Base-by-base conservation (phyloP, 768 basidiomycete species). In the Tulasnella sp. region DNA sequence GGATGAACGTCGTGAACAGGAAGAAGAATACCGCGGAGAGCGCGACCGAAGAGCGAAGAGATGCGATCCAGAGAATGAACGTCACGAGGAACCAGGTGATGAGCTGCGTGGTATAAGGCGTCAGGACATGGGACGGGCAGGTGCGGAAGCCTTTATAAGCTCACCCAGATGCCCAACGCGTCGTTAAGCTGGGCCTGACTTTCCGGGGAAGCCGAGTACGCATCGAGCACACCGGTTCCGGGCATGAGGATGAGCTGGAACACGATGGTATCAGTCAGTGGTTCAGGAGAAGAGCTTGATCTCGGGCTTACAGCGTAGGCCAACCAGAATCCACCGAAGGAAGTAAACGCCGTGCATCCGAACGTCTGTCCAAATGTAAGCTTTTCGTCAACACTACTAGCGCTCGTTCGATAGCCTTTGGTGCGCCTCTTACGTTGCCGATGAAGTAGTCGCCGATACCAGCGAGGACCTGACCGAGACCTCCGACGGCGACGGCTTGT, bases 401-500 rank as follows among this genome's bases (percentile, higher is more conserved):
- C 44, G 7, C 40, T 63, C 17, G 35, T n/a, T 29, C 7, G 19
- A 29, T n/a, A 8, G 52, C 3, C 36, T n/a, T n/a, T 8, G 16
- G n/a, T 4, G 34, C 19, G 34, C 34, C 32, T 32, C 47, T 3
- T 64, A 71, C 62, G 40, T 71, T 76, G 36, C 74, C 75, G 32
- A 42, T 41, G 17, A 67, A 66, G 52, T 88, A 89, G 79, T 89
- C 89, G 90, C 92, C 94, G 89, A 94, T 92, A 41, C 94, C 94
- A 35, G 93, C 94, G 39, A 95, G 81, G 64, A 95, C 83, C 78
- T 95, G 94, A 9, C 85, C 89, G 35, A 95, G 87, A 74, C 94
- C 94, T 74, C 94, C 94, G 74, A 86, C 86, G 80, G 88, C 90
- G 75, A 92, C 78, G 34, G 92, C 92, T 91, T 95, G 93, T 66